Base-by-base conservation (phyloP, 257 asterid genomes). In the Scutellaria galericulata region DNA sequence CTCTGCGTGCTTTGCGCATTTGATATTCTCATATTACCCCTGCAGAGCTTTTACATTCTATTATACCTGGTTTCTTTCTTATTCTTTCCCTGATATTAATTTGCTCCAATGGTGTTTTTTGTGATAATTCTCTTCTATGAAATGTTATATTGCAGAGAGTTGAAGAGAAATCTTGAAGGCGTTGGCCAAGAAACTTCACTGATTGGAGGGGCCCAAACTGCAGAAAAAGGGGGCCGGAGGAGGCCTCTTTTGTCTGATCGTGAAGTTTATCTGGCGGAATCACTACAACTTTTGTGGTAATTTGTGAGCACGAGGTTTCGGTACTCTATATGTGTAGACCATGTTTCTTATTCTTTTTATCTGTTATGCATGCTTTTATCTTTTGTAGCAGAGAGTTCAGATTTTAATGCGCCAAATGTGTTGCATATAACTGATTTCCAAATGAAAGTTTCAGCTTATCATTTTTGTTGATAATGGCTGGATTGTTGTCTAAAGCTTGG, bases 251-350 rank as follows among this genome's bases (percentile, higher is more conserved):
- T 60, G 60, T 51, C 83, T 35, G 81, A 75, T 73, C 80, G 80
- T 70, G 84, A 82, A 71, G 78, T 72, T 80, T 86, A 81, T 85
- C 82, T 47, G 82, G 75, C 76, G 63, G 73, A 60, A 64, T 55
- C 78, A 70, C 82, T 62, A 79, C 89, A 70, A 72, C 48, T 75
- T 31, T 83, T 78, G 83, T 74, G 59, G 72, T 78, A 59, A 74
- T 83, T 82, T 83, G 64, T 73, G 88, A 85, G 82, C 95, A 82
- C 90, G 83, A 85, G 87, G 78, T 85, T 78, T 79, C 84, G 75
- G 79, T 58, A 66, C 45, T 79, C 80, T 31, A 58, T 59, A 79
- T 79, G 48, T 63, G 65, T 77, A 11, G 66, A 54, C 53, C 51
- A 22, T 57, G 13, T 70, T 13, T 70, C 51, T 72, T 7, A 18